phyloP scores from a whole-genome alignment of 2,329 filamentous ascomycete species.

The Talaromyces sp. region DNA sequence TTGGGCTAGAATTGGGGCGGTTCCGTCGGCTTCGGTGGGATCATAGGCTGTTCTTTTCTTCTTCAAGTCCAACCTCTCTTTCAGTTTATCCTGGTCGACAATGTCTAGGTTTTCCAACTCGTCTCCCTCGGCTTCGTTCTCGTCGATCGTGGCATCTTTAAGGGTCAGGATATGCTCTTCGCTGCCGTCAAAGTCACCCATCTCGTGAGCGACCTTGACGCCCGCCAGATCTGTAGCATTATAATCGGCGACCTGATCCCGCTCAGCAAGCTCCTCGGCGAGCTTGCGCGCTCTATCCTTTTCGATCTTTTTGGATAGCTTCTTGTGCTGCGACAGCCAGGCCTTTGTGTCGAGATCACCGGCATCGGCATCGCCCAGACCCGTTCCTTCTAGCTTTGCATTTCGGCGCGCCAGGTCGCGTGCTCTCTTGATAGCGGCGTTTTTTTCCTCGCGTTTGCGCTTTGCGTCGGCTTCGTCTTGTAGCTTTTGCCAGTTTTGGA shows the following conservation, averaged over 20 bases:
- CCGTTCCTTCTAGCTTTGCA: constrained; percentile 72
- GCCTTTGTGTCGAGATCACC: constrained; percentile 71
- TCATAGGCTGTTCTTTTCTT: constrained; percentile 89
- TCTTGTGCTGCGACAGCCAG: constrained; percentile 88
- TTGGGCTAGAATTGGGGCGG: constrained; percentile 71
- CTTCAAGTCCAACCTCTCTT: constrained; percentile 75
- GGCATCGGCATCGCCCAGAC: constrained; percentile 70
- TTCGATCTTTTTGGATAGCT: constrained; percentile 85
- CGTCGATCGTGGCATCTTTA: constrained; percentile 85
- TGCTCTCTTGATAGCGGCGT: constrained; percentile 80
- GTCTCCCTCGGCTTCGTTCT: constrained; percentile 81
- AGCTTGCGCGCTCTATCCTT: constrained; percentile 63
- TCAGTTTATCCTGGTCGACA: constrained; percentile 37
- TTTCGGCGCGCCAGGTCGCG: constrained; percentile 77
- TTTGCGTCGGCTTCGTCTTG: constrained; percentile 69
- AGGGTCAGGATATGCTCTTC: constrained; percentile 88
- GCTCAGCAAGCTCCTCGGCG: constrained; percentile 74
- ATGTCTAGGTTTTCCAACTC: constrained; percentile 58
- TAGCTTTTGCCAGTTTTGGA: constrained; percentile 51
- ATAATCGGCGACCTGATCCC: constrained; percentile 71
- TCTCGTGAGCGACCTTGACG: constrained; percentile 85
- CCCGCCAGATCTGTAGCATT: constrained; percentile 82
- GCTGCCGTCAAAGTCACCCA: constrained; percentile 70
- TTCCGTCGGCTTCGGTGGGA: constrained; percentile 62
- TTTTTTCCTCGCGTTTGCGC: constrained; percentile 71